A percentile compares a stretch with the other conserved stretches of the same genome.
Conservation (phyloP, 805 yeast species). For the Candida montana region DNA sequence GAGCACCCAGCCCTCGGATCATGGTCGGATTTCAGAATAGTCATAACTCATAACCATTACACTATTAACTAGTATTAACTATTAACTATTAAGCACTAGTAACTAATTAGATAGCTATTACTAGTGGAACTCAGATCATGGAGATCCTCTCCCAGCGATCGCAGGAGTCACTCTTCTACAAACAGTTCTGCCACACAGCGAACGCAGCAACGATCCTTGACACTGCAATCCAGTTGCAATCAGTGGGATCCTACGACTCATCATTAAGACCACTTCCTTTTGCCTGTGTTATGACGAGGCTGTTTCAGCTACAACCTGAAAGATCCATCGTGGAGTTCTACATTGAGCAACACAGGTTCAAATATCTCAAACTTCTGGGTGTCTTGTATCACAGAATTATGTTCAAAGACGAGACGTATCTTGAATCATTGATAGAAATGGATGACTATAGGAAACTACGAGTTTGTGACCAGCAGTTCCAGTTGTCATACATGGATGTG, state of each 20-base stretch:
- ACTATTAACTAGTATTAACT: too few relatives aligned
- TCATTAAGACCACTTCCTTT: constrained; percentile 63
- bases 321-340: constrained; percentile 49
- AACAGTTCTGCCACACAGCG: constrained; percentile 46
- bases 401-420: constrained; percentile 18
- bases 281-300: constrained; percentile 67
- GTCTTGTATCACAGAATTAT: constrained; percentile 53
- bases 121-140: too few relatives aligned
- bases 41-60: too few relatives aligned
- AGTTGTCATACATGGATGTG: constrained; percentile 62
- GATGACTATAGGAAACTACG: constrained; percentile 67
- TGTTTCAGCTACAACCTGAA: constrained; percentile 72
- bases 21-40: too few relatives aligned
- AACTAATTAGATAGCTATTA: too few relatives aligned
- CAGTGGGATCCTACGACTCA: constrained; percentile 56
- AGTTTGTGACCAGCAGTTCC: constrained; percentile 33
- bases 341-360: constrained; percentile 62
- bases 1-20: too few relatives aligned
- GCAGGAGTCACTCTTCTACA: constrained; percentile 51
- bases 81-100: too few relatives aligned
- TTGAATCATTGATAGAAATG: constrained; percentile 37
- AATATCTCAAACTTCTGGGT: constrained; percentile 66
- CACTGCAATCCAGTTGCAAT: constrained; percentile 36
- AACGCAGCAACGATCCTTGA: constrained; percentile 48
- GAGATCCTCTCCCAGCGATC: constrained; percentile 3